Base-by-base conservation (phyloP, 139 green algal genomes). In the Desmodesmus armatus region DNA sequence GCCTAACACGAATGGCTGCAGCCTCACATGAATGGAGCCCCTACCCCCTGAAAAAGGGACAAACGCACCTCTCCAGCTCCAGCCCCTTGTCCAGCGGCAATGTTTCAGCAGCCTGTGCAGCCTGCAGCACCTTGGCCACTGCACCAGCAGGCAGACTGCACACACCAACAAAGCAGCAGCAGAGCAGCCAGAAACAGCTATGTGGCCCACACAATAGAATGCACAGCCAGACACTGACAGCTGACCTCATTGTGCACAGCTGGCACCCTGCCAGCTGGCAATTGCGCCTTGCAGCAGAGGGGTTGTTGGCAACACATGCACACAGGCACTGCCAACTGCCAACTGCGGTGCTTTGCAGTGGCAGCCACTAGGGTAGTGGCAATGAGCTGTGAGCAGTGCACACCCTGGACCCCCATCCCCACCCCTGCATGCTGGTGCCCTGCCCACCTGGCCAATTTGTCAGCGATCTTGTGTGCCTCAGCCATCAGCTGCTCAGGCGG, bases 391-490 rank as follows among this genome's bases (percentile, higher is more conserved):
- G n/a, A 9, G 13, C 47, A 55, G 47, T n/a, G n/a, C n/a, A n/a
- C n/a, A n/a, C n/a, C n/a, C n/a, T n/a, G n/a, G n/a, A n/a, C n/a
- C n/a, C n/a, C n/a, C n/a, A n/a, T n/a, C n/a, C n/a, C n/a, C n/a
- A n/a, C n/a, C n/a, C n/a, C n/a, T n/a, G n/a, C n/a, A n/a, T n/a
- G n/a, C n/a, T n/a, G n/a, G n/a, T 40, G 19, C 23, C 3, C 25
- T 4, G 9, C 78, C n/a, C 62, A 84, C 78, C 78, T 77, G n/a
- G 78, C 78, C 31, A 84, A 33, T 63, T 77, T 84, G 41, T 47
- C 43, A 35, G 78, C 78, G 11, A 84, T 77, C 4, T 25, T 43
- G 6, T 49, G 43, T 5, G 78, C 78, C 55, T 84, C 78, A 39
- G 62, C 15, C 78, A 84, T 41, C 35, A 84, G 78, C 78, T 84